Base-by-base conservation (phyloP, 2,329 filamentous ascomycete genomes). In the Talaromyces sp. region DNA sequence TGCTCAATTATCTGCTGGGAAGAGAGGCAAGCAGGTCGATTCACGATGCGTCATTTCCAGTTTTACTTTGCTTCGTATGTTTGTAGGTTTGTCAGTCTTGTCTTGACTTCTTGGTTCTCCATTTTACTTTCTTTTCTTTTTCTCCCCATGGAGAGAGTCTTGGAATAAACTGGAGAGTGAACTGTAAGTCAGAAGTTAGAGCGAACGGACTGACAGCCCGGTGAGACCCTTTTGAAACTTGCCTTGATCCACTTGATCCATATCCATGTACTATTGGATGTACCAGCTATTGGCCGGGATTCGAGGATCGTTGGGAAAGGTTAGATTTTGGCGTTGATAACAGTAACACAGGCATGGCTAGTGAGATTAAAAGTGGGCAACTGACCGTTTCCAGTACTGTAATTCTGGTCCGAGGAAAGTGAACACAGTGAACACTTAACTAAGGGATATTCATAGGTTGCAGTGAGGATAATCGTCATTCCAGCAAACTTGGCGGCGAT, bases 221-320 rank as follows among this genome's bases (percentile, higher is more conserved):
- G 58, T 60, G 58, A 60, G 58, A 60, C 58, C 58, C 58, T 60
- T 60, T 60, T 29, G 40, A 60, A 59, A 56, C 31, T 56, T 22
- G 31, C 31, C 11, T 5, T 36, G 53, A 22, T 56, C 53, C 53
- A 56, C 53, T 22, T 56, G 31, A 25, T 34, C 29, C 29, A 34
- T 34, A 5, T 29, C 45, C 25, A 17, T n/a, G 49, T n/a, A 29
- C 27, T 27, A 54, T 54, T 31, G 51, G 51, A 34, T 31, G 49
- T 53, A 31, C 49, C 49, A 53, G 31, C n/a, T 56, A 56, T 36
- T 56, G 53, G 53, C 53, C 31, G 29, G 53, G 53, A 56, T 38
- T 38, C 36, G 53, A 56, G 53, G 53, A 56, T 56, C 53, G 53
- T 56, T 56, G 53, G 53, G 53, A 56, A 56, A 36, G 31, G 53